Base-by-base conservation (phyloP, 2,329 filamentous ascomycete genomes). In the Ophiostoma sp. region DNA sequence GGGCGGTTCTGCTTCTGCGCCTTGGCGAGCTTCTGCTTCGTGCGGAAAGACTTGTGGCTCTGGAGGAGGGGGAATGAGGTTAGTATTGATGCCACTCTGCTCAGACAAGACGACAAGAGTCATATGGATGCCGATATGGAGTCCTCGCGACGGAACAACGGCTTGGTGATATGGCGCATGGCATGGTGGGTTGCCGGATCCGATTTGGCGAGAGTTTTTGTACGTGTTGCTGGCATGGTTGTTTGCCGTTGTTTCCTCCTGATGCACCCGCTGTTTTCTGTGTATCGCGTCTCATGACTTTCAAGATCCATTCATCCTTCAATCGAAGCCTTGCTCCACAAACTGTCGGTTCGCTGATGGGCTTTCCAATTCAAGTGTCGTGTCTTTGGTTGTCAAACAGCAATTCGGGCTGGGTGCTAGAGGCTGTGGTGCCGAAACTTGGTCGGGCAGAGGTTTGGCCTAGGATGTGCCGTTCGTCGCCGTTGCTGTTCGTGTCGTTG, bases 1-100 rank as follows among this genome's bases (percentile, higher is more conserved):
- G 95, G 95, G 82, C 95, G 91, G 90, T 99, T 99, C 88, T 98
- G 94, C 89, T 97, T 98, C 88, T 98, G 94, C 81, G 95, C 95
- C 88, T 94, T 97, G 81, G 95, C 95, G 86, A 99, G 93, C 95
- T 99, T 99, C 85, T 96, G 91, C 93, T 99, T 99, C 85, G 93
- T 97, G 83, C 93, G 91, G 93, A 99, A 99, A 81, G 93, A 92
- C 90, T 99, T 99, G 87, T 99, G 93, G 90, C 90, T 94, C 94
- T 98, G 82, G 80, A 70, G 72, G 69, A 62, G 69, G 49, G 65
- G 52, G 49, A 52, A 64, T 47, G 73, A 18, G 49, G 40, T 64
- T 64, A 64, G 63, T 45, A 64, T 64, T 2, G 16, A 42, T 42
- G 14, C n/a, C 16, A 42, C 38, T n/a, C 8, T 63, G 40, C 60